Evolutionary conservation across 1,284 basidiomycete species (phyloP).

Genomic region (Clitocybe nebularis): DNA sequence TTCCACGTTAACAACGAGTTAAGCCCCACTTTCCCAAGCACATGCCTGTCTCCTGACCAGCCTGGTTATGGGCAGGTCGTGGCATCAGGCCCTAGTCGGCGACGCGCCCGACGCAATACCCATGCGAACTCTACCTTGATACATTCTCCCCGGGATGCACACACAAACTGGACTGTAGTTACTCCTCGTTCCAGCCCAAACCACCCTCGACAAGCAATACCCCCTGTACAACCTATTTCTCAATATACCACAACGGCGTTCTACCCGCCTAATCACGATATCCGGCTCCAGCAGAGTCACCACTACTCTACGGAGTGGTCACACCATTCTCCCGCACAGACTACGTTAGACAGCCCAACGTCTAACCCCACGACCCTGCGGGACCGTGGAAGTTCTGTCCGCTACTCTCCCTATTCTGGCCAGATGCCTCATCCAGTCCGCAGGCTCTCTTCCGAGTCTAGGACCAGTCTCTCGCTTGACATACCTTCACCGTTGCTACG

Average conservation of each 20-base stretch:
- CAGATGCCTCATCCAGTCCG: constrained; percentile 16
- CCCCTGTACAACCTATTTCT: constrained; percentile 3
- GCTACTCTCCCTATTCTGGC: constrained; percentile 27
- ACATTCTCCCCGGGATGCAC: constrained; percentile 23
- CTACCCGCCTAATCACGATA: constrained; percentile 12
- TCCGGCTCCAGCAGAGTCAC: constrained; percentile 12
- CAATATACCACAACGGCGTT: constrained; percentile 15
- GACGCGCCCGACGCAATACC: constrained; percentile 49
- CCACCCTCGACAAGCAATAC: constrained; percentile 9
- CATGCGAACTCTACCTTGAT: constrained; percentile 11
- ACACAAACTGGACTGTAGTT: constrained; percentile 33
- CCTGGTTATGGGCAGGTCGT: constrained; percentile 79
- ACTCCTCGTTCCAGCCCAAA: constrained; percentile 25
- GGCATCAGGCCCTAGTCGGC: constrained; percentile 54
- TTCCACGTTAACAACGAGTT: constrained; percentile 16
- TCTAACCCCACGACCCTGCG: constrained; percentile 1
- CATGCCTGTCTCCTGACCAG: constrained; percentile 77
- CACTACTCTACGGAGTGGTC: constrained; percentile 9
- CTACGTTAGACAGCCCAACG: constrained; percentile 10
- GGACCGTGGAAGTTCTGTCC: constrained; percentile 10
- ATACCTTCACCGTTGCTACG: constrained; percentile 33
- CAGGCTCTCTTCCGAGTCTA: constrained; percentile 12
- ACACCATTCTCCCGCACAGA: constrained; percentile 6
- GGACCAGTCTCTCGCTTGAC: constrained; percentile 36
- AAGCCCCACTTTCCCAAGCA: constrained; percentile 70